Evolutionary conservation across 2,329 filamentous ascomycete genomes (phyloP), one percentile per base, ranked within the genome.

Genomic region (Hymenoscyphus infarciens): DNA sequence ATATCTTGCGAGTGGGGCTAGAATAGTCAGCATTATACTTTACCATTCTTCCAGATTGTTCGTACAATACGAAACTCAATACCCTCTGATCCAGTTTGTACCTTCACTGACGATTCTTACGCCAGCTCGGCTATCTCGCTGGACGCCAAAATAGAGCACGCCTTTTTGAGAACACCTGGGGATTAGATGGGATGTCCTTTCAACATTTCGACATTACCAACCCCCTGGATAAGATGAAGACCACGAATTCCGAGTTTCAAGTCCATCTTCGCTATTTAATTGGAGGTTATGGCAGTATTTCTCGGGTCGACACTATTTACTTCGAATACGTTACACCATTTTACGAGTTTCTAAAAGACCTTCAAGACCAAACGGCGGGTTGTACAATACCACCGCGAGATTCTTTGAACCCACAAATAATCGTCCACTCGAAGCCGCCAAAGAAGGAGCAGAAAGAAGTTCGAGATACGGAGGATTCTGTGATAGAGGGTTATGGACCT

Each of bases 351-450:
- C 61, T 64, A 16, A 53, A 53, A 5, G 45, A 42, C 6, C 57
- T 67, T 13, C 64, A 56, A 55, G 57, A 64, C 15, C 59, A 35
- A 35, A 67, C 63, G 10, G 16, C 53, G 16, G 33, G 59, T 22
- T 63, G 61, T 42, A 54, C 33, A 15, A 67, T 65, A 13, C 61
- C 64, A 35, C 61, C 60, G 45, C 45, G 42, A 7, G 35, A 38
- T n/a, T n/a, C 19, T 3, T 15, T 49, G 7, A 49, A 49, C 7
- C 33, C 33, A 11, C 33, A 35, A 35, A 35, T 35, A 3, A 35
- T 35, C 33, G 33, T 35, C 33, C 33, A 35, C 13, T 11, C 8
- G 10, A 35, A 13, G 10, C 33, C 33, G 8, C 33, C 33, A 35
- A 35, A 35, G 33, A 35, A 35, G 10, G 33, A 11, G 33, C 10